Base-by-base conservation (phyloP, 2,329 filamentous ascomycete genomes). In the Nannizzia gypsea region DNA sequence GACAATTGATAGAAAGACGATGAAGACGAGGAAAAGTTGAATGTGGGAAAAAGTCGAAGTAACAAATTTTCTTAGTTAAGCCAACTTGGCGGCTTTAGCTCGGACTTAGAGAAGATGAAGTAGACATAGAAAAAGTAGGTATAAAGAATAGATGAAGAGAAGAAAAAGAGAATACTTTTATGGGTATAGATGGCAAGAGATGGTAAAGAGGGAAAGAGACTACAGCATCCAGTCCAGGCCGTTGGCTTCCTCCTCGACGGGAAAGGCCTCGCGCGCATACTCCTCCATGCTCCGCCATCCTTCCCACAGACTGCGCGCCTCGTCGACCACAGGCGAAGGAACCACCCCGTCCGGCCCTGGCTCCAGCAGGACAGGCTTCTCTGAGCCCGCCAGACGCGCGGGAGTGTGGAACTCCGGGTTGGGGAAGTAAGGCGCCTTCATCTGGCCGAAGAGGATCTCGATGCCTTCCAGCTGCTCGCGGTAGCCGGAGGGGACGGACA, bases 241-340 rank as follows among this genome's bases (percentile, higher is more conserved):
- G 71, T 97, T 97, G 34, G 90, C 90, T 66, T 91, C 87, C 75
- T 99, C 93, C 73, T 99, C 93, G 11, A 96, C 81, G 0, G 90
- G 89, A 68, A 97, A 97, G 28, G 95, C 90, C 71, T 97, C 93
- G 56, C 88, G 81, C 1, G 92, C 92, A 71, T 97, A 99, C 73
- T 97, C 93, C 70, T 96, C 90, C 66, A 97, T 81, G 31, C 89
- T 88, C 59, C 93, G 81, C 65, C 90, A 90, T 3, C 90, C 93
- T 70, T 95, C 89, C 93, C 93, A 97, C 24, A 99, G 77, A 66
- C 87, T 81, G 63, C 92, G 78, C 0, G 91, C 89, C 65, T 90
- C 84, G 6, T 81, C 80, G 0, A 90, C 90, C 64, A 88, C 88
- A 64, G 80, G 83, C 75, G 70, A 85, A 83, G 60, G 89, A 75